These are phyloP conservation scores for Capillidium rhysosporum DNA, from an alignment of 371 early-diverging fungal species.

Conservation along the genomic window DNA sequence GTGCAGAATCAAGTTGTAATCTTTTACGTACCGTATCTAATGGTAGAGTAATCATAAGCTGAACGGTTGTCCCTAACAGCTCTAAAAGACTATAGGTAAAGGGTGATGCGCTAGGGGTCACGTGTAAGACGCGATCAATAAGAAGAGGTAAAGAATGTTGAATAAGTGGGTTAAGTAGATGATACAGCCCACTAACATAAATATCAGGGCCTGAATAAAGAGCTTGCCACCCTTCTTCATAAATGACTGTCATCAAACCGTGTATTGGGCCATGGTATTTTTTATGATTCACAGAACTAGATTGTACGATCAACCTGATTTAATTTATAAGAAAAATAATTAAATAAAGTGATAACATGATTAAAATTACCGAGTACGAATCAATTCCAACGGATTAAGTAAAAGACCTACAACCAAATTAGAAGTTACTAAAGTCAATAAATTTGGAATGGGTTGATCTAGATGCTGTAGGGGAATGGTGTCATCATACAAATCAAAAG, in stretches of 20 bases:
- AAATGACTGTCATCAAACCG: conserved; percentile 41
- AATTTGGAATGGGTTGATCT: conserved; percentile 31
- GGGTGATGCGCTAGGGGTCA: conserved; percentile 41
- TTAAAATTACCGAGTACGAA: conserved; percentile 34
- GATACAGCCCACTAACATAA: conserved; percentile 53
- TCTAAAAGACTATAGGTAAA: conserved; percentile 37
- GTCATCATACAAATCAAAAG: conserved; percentile 55
- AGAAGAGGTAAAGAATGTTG: conserved; percentile 38
- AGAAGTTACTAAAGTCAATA: conserved; percentile 42
- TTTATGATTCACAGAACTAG: conserved; percentile 32
- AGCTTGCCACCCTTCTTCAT: conserved; percentile 57
- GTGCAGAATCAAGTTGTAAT: conserved; percentile 49
- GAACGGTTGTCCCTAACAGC: conserved; percentile 33
- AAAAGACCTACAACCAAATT: conserved; percentile 41
- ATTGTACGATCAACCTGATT: conserved; percentile 42
- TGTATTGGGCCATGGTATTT: conserved; percentile 54
- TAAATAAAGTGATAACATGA: background rate
- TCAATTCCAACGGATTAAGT: conserved; percentile 55
- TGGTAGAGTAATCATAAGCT: conserved; percentile 56
- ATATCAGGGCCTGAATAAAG: conserved; percentile 48
- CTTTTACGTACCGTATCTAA: conserved; percentile 72
- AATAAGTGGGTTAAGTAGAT: conserved; percentile 48
- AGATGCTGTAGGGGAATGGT: conserved; percentile 47
- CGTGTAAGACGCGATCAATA: conserved; percentile 38
- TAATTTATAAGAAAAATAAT: background rate